These are phyloP conservation scores for Neonectria magnoliae DNA, from an alignment of 2,329 filamentous ascomycete species.

Conservation along the genomic window DNA sequence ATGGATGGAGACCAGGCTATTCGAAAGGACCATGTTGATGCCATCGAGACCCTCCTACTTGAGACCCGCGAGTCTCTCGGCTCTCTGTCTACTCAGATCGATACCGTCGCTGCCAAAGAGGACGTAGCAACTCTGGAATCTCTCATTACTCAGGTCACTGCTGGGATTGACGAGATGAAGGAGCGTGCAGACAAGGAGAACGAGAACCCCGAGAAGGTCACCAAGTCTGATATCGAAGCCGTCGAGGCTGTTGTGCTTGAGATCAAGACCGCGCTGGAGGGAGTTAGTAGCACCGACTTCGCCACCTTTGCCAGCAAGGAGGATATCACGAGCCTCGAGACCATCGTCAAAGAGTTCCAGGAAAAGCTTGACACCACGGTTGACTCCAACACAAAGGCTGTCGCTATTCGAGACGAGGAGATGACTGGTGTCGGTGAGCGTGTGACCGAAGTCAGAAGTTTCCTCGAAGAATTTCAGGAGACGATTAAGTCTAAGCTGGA, in stretches of 20 bases:
- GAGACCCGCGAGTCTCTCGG: slow-evolving; percentile 80
- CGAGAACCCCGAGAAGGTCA: slow-evolving; percentile 72
- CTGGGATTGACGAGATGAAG: slow-evolving; percentile 79
- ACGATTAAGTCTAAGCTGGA: slow-evolving; percentile 81
- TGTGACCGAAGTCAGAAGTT: slow-evolving; percentile 79
- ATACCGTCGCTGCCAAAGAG: slow-evolving; percentile 77
- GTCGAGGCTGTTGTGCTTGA: slow-evolving; percentile 86
- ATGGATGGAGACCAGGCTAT: slow-evolving; percentile 78
- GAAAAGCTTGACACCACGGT: slow-evolving; percentile 74
- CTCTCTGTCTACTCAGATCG: slow-evolving; percentile 72
- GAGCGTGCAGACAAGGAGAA: slow-evolving; percentile 62
- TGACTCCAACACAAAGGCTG: slow-evolving; percentile 78
- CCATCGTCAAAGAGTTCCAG: slow-evolving; percentile 76
- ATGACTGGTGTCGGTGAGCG: slow-evolving; percentile 81
- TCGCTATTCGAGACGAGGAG: slow-evolving; percentile 86
- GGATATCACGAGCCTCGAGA: slow-evolving; percentile 72
- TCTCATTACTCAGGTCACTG: slow-evolving; percentile 80
- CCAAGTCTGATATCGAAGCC: slow-evolving; percentile 84
- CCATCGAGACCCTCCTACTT: slow-evolving; percentile 72
- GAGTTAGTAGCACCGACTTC: slow-evolving; percentile 74
- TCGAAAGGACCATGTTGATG: slow-evolving; percentile 71
- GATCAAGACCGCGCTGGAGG: slow-evolving; percentile 81
- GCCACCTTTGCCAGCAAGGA: slow-evolving; percentile 79
- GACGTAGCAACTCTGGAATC: slow-evolving; percentile 82
- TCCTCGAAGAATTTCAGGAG: slow-evolving; percentile 81